Evolutionary conservation across 352 stramenopile genomes (phyloP), one percentile per base, ranked within the genome.

Genomic region (Thalassiosira hispida): DNA sequence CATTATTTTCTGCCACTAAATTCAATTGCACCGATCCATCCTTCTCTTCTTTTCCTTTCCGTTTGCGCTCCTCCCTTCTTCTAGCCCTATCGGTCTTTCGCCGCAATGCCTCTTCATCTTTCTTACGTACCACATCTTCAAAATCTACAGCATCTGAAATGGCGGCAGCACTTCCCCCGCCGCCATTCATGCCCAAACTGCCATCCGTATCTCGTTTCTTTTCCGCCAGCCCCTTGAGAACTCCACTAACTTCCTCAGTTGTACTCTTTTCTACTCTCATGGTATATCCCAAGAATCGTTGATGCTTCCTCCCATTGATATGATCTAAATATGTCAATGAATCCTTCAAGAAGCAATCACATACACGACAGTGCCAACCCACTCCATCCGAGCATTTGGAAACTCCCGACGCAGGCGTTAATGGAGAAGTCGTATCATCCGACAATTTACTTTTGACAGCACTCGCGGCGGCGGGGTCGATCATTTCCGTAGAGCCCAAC

Each of bases 331-430:
- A 95, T 8, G 85, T 89, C 33, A 89, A 70, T 12, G 78, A 90
- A 76, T 95, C 90, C 60, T 91, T 92, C 27, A 95, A 55, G 72
- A 93, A 92, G 65, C 90, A 95, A 70, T 95, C 90, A 79, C 90
- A 95, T 14, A 95, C 90, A 40, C 84, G 84, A 68, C 90, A 95
- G 66, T 94, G 88, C 88, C 88, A 95, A 29, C 90, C 90, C 6
- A 93, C 85, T 7, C 89, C 90, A 52, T 87, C 81, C 0, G 68
- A 63, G 7, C 79, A 80, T 62, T 92, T 92, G 4, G 76, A 78
- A 6, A 91, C 79, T 16, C 84, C 86, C 31, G 44, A 65, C 18
- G 65, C 57, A n/a, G 51, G 57, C 5, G 29, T 68, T 6, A 67
- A 46, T 12, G 29, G 14, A 51, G 11, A 1, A 35, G 9, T 42